Evolutionary conservation across 2,329 filamentous ascomycete species (phyloP).

Genomic region (Claviceps citrina): DNA sequence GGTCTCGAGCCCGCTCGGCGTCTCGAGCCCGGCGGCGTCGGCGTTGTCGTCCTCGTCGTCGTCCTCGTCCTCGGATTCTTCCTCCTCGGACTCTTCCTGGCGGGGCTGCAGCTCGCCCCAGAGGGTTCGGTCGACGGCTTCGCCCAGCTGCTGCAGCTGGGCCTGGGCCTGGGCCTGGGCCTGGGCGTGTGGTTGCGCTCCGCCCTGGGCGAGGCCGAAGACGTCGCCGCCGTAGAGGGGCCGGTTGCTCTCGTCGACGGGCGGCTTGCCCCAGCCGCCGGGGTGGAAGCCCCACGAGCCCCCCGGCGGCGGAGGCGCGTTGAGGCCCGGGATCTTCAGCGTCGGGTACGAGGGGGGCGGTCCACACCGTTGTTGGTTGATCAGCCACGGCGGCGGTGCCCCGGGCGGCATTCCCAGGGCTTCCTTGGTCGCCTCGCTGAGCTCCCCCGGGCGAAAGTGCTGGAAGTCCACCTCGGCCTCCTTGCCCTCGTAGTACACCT

Average conservation of each 20-base stretch:
- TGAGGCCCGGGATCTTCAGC: constrained; percentile 87
- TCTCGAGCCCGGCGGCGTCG: constrained; percentile 52
- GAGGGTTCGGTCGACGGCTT: constrained; percentile 70
- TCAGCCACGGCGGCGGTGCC: constrained; percentile 89
- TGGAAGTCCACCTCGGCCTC: constrained; percentile 91
- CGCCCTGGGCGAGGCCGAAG: constrained; percentile 54
- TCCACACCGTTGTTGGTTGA: constrained; percentile 89
- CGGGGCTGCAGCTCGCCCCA: constrained; percentile 86
- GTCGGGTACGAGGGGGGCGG: constrained; percentile 89
- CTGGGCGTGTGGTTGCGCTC: constrained; percentile 12
- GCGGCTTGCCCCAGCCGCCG: constrained; percentile 90
- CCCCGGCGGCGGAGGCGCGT: constrained; percentile 78
- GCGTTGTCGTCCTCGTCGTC: constrained; percentile 39
- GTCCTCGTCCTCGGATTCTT: constrained; percentile 25
- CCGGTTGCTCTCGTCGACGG: constrained; percentile 81
- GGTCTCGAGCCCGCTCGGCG: constrained; percentile 63
- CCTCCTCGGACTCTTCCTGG: constrained; percentile 60
- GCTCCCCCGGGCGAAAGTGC: constrained; percentile 76
- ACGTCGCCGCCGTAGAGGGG: constrained; percentile 90
- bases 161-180: constrained; percentile 19
- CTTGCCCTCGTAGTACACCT: constrained; percentile 99
- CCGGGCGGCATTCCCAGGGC: constrained; percentile 87
- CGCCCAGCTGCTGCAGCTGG: constrained; percentile 36
- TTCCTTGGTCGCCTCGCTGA: constrained; percentile 80
- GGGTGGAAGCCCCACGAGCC: constrained; percentile 91